Percentiles rank a stretch among this genome's conserved stretches.
phyloP scores from a whole-genome alignment of 2,329 filamentous ascomycete genomes.

The Phaeosphaeria sp. region DNA sequence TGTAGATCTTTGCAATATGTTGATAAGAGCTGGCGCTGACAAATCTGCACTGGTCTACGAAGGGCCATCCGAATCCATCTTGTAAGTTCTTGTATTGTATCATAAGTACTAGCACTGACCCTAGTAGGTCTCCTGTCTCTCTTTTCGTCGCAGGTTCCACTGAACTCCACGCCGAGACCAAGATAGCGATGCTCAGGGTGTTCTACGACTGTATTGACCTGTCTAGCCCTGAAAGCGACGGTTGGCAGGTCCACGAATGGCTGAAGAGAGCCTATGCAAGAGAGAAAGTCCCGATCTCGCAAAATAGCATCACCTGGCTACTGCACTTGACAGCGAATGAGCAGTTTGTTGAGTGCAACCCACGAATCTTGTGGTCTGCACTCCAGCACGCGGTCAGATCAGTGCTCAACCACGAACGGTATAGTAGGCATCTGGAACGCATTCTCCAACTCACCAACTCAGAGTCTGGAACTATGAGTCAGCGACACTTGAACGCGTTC shows the following conservation, averaged over 20 bases:
- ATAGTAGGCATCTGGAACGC: conserved; percentile 2
- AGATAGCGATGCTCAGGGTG: conserved; percentile 20
- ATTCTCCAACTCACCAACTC: conserved; percentile 6
- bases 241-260: conserved; percentile 21
- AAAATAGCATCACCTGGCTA: conserved; percentile 23
- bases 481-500: conserved; percentile 5
- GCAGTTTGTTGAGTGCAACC: conserved; percentile 14
- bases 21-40: conserved; percentile 17
- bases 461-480: neutral
- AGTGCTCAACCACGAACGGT: conserved; percentile 9
- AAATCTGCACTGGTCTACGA: conserved; percentile 21
- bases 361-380: conserved; percentile 14
- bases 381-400: conserved; percentile 17
- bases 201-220: conserved; percentile 22
- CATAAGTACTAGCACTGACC: no score
- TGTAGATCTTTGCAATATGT: conserved; percentile 12
- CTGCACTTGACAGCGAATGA: conserved; percentile 12
- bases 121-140: conserved; percentile 16
- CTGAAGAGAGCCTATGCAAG: conserved; percentile 18
- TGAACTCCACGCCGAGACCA: conserved; percentile 7
- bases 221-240: conserved; percentile 10
- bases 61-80: conserved; percentile 13
- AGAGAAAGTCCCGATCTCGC: conserved; percentile 16
- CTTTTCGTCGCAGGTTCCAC: conserved; percentile 13
- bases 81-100: conserved; percentile 12